Conservation (phyloP, 139 green algal species). For the Chlorella sp. region DNA sequence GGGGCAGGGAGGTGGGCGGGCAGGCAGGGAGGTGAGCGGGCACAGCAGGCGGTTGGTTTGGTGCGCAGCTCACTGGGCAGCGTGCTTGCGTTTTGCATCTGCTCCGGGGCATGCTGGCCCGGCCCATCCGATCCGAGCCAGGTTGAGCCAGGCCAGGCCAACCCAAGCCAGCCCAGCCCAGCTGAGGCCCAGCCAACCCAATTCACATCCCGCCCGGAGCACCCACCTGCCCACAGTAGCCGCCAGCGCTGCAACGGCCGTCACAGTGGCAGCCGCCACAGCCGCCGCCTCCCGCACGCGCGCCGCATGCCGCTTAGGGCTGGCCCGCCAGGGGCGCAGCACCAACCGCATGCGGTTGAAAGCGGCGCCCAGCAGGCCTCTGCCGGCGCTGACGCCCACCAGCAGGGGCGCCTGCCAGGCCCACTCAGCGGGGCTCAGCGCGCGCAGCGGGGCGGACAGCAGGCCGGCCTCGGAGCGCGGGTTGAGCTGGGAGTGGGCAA, state of each 20-base stretch:
- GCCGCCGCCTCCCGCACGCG: neutral
- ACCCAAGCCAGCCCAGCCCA: neutral
- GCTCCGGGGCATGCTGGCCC: constrained; percentile 7
- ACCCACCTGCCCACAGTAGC: constrained; percentile 43
- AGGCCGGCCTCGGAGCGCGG: constrained; percentile 6
- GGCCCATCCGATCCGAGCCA: no score
- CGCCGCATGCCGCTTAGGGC: neutral
- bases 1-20: neutral
- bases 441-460: constrained; percentile 8
- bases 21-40: neutral
- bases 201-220: constrained; percentile 34
- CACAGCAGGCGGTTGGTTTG: neutral
- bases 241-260: constrained; percentile 4
- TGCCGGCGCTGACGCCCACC: constrained; percentile 64
- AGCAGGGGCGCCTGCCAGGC: constrained; percentile 77
- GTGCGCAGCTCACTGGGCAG: neutral
- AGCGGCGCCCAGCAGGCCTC: constrained; percentile 75
- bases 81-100: neutral
- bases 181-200: no score
- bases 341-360: constrained; percentile 76
- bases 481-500: constrained; percentile 6
- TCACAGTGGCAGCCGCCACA: constrained; percentile 14
- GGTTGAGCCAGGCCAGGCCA: no score
- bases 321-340: neutral
- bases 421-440: constrained; percentile 8